Base-by-base conservation (phyloP, 108 stramenopile species). In the Bacterosira constricta region DNA sequence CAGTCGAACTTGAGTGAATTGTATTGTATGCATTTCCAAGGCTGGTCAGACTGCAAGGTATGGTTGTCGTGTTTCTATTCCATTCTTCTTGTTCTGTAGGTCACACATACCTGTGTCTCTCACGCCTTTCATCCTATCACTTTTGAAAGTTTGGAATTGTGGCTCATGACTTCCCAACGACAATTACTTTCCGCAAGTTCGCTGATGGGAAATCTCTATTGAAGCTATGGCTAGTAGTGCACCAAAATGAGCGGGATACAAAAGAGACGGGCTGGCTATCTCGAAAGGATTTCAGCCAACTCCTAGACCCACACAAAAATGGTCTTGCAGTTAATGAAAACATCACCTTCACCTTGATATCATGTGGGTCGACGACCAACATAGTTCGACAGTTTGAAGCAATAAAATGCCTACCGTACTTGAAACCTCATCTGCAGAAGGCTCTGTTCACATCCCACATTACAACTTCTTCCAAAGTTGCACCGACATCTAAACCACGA, bases 371-470 rank as follows among this genome's bases (percentile, higher is more conserved):
- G 37, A 79, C 70, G 32, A 71, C 57, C 1, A 79, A 79, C 49
- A 70, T 79, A 13, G 69, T 79, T 0, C 51, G 77, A 15, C 77
- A 79, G 25, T 79, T 59, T 55, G 70, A 79, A 42, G 77, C 77
- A 36, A 71, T 77, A 11, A 79, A 71, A 35, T 31, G 44, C 31
- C 44, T 66, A 1, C 58, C 58, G 2, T 69, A 47, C 52, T 41
- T 71, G 41, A 71, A 65, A n/a, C 50, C 77, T 12, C 77, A 79
- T 38, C 47, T 79, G 39, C 69, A 79, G 51, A 66, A 69, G 26
- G 69, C 77, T n/a, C 23, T 79, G 1, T 79, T 71, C 13, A 59
- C 77, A n/a, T 45, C 58, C 18, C 51, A 29, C 38, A 31, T 37
- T 34, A 29, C 44, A 21, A 59, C 31, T 13, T 46, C 63, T 32